These are phyloP conservation scores for Leucosporidium scottii DNA, from an alignment of 768 basidiomycete species.

Conservation along the genomic window DNA sequence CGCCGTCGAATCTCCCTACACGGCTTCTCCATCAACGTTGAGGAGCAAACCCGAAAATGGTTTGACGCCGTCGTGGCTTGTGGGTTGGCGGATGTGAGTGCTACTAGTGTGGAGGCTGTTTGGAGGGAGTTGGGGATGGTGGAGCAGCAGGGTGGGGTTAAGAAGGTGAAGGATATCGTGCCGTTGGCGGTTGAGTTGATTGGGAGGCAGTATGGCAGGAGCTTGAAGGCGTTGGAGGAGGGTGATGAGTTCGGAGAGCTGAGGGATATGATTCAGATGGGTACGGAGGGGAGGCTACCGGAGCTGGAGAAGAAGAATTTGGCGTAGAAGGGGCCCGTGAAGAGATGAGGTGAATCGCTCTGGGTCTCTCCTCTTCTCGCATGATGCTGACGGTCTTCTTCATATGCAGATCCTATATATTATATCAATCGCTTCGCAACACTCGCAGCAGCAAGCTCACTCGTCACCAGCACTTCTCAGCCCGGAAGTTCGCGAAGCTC, in stretches of 20 bases:
- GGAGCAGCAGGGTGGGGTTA: constrained; percentile 1
- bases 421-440: too few relatives aligned
- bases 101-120: constrained; percentile 17
- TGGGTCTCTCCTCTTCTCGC: too few relatives aligned
- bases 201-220: constrained; percentile 14
- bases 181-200: constrained; percentile 9
- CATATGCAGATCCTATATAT: too few relatives aligned
- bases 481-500: too few relatives aligned
- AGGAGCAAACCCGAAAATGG: constrained; percentile 71
- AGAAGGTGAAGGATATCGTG: constrained; percentile 2
- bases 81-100: constrained; percentile 66
- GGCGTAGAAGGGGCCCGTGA: too few relatives aligned
- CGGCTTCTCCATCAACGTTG: constrained; percentile 89
- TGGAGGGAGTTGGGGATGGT: constrained; percentile 9
- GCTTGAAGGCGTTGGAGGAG: constrained; percentile 5
- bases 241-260: constrained; percentile 13
- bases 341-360: too few relatives aligned
- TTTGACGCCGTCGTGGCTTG: constrained; percentile 85
- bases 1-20: constrained; percentile 90
- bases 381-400: too few relatives aligned
- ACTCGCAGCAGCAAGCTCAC: too few relatives aligned
- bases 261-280: constrained; percentile 13
- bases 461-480: too few relatives aligned
- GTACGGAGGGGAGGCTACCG: constrained; percentile 14
- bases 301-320: constrained; percentile 2